phyloP scores from a whole-genome alignment of 768 basidiomycete species.

The Filobasidium floriforme region DNA sequence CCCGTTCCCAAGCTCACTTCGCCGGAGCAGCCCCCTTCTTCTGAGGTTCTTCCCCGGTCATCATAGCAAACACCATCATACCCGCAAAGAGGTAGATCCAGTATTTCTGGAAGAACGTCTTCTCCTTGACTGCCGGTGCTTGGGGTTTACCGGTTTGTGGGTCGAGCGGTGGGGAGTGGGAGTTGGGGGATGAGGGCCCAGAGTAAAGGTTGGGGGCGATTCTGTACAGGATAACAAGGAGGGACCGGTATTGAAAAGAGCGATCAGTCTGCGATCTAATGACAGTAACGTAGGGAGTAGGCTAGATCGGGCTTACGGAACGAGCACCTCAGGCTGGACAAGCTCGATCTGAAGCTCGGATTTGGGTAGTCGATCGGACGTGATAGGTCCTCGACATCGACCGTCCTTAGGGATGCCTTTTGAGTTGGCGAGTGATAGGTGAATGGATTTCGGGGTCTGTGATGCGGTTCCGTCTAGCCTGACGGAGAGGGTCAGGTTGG shows the following conservation, averaged over 20 bases:
- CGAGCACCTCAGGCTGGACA: background rate
- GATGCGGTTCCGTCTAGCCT: background rate
- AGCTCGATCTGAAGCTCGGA: background rate
- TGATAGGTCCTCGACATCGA: background rate
- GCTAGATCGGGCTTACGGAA: background rate
- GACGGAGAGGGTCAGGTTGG: background rate
- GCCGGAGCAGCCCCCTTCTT: background rate
- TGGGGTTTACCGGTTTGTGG: constrained; percentile 36
- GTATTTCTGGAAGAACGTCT: constrained; percentile 78
- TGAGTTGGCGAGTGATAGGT: background rate
- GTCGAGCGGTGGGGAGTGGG: constrained; percentile 27
- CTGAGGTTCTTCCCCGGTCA: constrained; percentile 20
- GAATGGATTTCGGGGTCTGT: background rate
- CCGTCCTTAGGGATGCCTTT: background rate
- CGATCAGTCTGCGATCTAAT: background rate
- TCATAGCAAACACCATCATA: constrained; percentile 48
- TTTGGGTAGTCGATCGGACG: background rate
- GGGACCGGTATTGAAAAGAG: background rate
- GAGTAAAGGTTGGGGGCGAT: background rate
- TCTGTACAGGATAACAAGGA: background rate
- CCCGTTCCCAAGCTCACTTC: background rate
- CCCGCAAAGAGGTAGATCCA: constrained; percentile 71
- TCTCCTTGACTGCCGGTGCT: constrained; percentile 51
- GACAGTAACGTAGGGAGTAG: no score
- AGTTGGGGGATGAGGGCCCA: background rate